Conservation (phyloP, 495 filamentous ascomycete genomes). For the Lentithecium fluviatile region DNA sequence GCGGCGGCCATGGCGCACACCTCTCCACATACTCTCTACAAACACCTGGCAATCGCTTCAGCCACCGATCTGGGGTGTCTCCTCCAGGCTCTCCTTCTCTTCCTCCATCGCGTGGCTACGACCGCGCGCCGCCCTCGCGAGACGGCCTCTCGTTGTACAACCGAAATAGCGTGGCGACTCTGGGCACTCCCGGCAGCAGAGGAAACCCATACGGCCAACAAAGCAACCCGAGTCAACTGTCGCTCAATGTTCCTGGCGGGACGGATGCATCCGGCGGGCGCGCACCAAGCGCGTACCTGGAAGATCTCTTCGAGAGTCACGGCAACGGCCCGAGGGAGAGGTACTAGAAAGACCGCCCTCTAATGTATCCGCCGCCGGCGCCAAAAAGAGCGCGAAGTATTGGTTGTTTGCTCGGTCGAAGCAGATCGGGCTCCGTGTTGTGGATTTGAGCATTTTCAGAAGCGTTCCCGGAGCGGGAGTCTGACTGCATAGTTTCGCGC, state of each 20-base stretch:
- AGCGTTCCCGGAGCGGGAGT: too few relatives aligned
- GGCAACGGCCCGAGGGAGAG: constrained; percentile 41
- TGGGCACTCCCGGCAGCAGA: constrained; percentile 24
- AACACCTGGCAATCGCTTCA: constrained; percentile 33
- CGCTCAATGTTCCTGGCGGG: constrained; percentile 62
- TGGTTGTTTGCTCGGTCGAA: background rate
- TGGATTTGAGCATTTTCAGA: background rate
- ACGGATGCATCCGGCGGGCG: constrained; percentile 56
- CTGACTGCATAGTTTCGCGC: too few relatives aligned
- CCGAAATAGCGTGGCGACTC: constrained; percentile 32
- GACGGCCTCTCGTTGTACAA: constrained; percentile 37
- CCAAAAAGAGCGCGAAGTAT: background rate
- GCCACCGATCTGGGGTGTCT: constrained; percentile 50
- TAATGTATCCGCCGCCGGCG: background rate
- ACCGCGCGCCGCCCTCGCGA: constrained; percentile 42
- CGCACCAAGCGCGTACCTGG: constrained; percentile 87
- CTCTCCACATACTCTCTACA: constrained; percentile 49
- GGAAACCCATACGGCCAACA: constrained; percentile 44
- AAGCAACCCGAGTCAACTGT: constrained; percentile 64
- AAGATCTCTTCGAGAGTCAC: constrained; percentile 84
- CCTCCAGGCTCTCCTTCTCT: constrained; percentile 69
- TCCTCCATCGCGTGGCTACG: constrained; percentile 32
- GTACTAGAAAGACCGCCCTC: constrained; percentile 18
- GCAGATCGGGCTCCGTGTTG: background rate
- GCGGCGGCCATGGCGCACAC: constrained; percentile 46